Evolutionary conservation across 2,329 filamentous ascomycete genomes (phyloP), one percentile per base, ranked within the genome.

Genomic region (Cladophialophora bantiana): DNA sequence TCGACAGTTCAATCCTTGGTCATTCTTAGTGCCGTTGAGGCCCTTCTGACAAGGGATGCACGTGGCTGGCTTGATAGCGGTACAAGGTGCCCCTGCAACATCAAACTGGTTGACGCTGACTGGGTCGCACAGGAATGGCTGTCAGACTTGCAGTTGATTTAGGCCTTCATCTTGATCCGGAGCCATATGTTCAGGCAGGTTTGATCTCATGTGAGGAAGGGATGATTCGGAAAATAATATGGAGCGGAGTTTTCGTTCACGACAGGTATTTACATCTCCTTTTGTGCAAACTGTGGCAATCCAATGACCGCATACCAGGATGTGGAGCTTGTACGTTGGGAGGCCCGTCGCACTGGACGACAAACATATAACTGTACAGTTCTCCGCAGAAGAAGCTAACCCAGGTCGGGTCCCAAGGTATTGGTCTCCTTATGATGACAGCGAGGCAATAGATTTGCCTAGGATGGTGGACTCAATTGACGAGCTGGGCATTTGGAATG

Each of bases 21-120:
- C 1, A 70, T 73, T 9, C 53, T 73, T 15, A 74, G 73, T 57
- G 66, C 53, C 18, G 58, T 69, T 15, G 73, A 74, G 56, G 71
- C 70, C 3, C 59, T 66, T 20, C 64, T 67, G 4, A 74, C 70
- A 1, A 67, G 72, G 40, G 73, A 74, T 53, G 69, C 73, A 18
- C 63, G 72, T 18, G 73, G 72, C 26, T 73, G 73, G 73, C 67
- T 73, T 12, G 71, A 73, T 50, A 72, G 71, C 18, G 73, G 72
- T 73, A 63, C 31, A 65, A 34, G 9, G 20, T 18, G 15, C n/a
- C 26, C 12, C 34, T n/a, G 9, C 65, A 1, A 13, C 7, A 32
- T 31, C 31, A 42, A 20, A 13, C 3, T 50, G 38, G 26, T 15
- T 26, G 13, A 38, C 13, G 18, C 66, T 68, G 42, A 65, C 20